These are phyloP conservation scores for Exidia glandulosa DNA, from an alignment of 768 basidiomycete genomes.

Conservation along the genomic window DNA sequence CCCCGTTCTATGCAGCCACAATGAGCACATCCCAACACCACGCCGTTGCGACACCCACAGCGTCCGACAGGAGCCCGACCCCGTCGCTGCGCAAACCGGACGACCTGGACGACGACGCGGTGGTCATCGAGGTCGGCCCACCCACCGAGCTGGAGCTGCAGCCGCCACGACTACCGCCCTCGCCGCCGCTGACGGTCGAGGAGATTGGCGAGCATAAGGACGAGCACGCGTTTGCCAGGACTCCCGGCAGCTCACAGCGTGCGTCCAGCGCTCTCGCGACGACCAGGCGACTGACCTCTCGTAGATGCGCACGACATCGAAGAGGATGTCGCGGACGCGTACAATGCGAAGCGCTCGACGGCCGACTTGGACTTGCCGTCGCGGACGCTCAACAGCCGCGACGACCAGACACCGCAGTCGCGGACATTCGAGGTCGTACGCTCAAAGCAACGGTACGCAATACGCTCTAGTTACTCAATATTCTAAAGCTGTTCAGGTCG, in stretches of 20 bases:
- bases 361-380: background rate
- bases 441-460: background rate
- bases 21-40: background rate
- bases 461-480: background rate
- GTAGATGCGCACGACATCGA: background rate
- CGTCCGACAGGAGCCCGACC: background rate
- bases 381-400: background rate
- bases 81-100: background rate
- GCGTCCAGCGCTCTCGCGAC: background rate
- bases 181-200: background rate
- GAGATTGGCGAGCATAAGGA: background rate
- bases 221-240: background rate
- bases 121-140: background rate
- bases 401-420: slow-evolving; percentile 1
- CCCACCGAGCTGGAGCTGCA: too few species aligned
- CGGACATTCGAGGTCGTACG: slow-evolving; percentile 7
- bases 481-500: background rate
- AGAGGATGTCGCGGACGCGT: background rate
- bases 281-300: background rate
- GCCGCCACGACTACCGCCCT: background rate
- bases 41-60: background rate
- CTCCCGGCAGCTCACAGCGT: background rate
- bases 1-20: too few species aligned
- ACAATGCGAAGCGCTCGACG: background rate
- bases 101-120: background rate